Percentiles rank a stretch among this genome's conserved stretches.
phyloP scores from a whole-genome alignment of 2,329 filamentous ascomycete genomes.

The Colletotrichum sp. region DNA sequence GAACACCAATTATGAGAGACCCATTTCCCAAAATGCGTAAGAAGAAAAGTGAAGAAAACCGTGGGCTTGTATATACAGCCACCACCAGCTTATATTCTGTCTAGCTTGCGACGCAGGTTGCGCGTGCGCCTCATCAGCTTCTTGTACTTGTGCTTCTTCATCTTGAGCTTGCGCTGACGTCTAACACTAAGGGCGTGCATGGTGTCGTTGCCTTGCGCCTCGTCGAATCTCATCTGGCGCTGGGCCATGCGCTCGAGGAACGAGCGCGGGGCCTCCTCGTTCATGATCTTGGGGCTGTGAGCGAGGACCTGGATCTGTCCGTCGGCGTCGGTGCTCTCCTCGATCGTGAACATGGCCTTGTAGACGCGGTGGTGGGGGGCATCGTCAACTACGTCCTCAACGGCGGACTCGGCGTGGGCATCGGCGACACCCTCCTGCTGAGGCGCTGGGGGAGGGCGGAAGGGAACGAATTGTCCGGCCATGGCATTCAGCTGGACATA shows the following conservation, averaged over 20 bases:
- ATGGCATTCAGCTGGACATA: constrained; percentile 72
- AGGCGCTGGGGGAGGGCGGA: constrained; percentile 83
- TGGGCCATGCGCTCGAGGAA: constrained; percentile 76
- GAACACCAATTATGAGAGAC: constrained; percentile 17
- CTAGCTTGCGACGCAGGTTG: constrained; percentile 85
- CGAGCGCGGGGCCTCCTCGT: constrained; percentile 52
- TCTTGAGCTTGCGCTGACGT: constrained; percentile 92
- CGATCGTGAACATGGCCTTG: constrained; percentile 70
- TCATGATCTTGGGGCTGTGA: constrained; percentile 63
- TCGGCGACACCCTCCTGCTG: constrained; percentile 55
- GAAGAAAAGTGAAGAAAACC: constrained; percentile 18
- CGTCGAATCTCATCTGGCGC: constrained; percentile 65
- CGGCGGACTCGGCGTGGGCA: constrained; percentile 30
- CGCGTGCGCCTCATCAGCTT: constrained; percentile 95
- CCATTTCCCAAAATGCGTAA: constrained; percentile 22
- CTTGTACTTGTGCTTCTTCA: constrained; percentile 99
- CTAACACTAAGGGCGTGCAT: constrained; percentile 91
- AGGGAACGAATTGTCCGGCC: constrained; percentile 76
- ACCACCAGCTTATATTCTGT: constrained; percentile 56
- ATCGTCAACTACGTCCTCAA: constrained; percentile 39
- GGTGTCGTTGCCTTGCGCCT: constrained; percentile 50
- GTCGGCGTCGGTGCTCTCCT: constrained; percentile 65
- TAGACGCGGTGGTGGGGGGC: constrained; percentile 58
- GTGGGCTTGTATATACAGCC: constrained; percentile 28
- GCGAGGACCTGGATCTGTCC: constrained; percentile 66